Evolutionary conservation across 352 stramenopile genomes (phyloP).

Genomic region (Globisporangium paddicum): DNA sequence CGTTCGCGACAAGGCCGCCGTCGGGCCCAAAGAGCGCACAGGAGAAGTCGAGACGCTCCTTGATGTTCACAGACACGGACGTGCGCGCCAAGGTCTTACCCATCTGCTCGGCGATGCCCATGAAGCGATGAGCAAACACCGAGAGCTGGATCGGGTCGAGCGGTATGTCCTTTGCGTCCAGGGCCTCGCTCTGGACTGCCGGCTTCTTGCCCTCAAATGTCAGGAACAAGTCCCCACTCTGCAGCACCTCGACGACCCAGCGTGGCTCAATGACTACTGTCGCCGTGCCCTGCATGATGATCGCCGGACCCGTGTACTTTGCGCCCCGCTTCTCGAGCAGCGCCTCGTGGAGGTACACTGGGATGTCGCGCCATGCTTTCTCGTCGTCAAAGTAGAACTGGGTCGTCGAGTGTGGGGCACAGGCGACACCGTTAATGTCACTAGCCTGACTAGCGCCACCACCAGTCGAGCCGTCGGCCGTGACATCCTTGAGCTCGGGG

Average conservation of each 20-base stretch:
- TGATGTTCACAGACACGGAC: constrained; percentile 99
- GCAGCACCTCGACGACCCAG: constrained; percentile 92
- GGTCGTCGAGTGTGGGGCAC: constrained; percentile 53
- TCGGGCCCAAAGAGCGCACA: constrained; percentile 97
- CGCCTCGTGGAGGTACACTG: constrained; percentile 93
- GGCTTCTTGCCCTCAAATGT: constrained; percentile 35
- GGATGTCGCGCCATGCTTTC: constrained; percentile 77
- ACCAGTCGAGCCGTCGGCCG: neutral
- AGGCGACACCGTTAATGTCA: constrained; percentile 17
- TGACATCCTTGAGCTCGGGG: constrained; percentile 48
- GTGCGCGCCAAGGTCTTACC: constrained; percentile 95
- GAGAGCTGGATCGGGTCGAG: constrained; percentile 97
- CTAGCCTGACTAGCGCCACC: neutral
- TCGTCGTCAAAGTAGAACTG: constrained; percentile 78
- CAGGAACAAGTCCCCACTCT: constrained; percentile 95
- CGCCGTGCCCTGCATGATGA: constrained; percentile 98
- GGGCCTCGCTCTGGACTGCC: constrained; percentile 22
- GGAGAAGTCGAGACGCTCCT: constrained; percentile 98
- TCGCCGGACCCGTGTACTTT: constrained; percentile 87
- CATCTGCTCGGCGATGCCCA: constrained; percentile 99
- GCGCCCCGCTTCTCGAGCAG: constrained; percentile 66
- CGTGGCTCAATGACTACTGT: constrained; percentile 96
- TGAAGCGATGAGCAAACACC: constrained; percentile 97
- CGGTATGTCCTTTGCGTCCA: constrained; percentile 29
- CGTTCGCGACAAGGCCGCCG: constrained; percentile 98